These are phyloP conservation scores for Flaveria trinervia DNA, from an alignment of 129 eudicot species.

Conservation along the genomic window DNA sequence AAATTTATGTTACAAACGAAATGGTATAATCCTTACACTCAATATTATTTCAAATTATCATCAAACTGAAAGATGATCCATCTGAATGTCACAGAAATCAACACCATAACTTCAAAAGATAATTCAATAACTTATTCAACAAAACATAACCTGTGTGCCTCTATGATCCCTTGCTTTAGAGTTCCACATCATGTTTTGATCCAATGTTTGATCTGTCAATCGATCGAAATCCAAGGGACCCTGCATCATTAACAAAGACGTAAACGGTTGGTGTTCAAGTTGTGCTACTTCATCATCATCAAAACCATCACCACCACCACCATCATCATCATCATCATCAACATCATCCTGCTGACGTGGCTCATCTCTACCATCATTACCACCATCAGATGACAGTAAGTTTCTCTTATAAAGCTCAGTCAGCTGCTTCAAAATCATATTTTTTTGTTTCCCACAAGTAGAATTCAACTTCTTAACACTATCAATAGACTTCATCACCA, in stretches of 20 bases:
- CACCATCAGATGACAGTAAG: constrained; percentile 19
- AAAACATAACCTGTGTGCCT: constrained; percentile 51
- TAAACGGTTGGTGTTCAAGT: constrained; percentile 39
- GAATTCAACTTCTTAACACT: constrained; percentile 21
- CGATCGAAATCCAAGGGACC: constrained; percentile 19
- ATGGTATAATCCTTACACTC: constrained; percentile 4
- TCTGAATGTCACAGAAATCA: neutral
- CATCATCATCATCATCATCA: neutral
- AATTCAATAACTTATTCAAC: neutral
- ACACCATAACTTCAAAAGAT: neutral
- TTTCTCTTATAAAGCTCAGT: constrained; percentile 37
- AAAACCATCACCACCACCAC: constrained; percentile 20
- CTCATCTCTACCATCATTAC: constrained; percentile 30
- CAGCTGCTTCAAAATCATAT: constrained; percentile 61
- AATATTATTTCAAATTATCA: neutral
- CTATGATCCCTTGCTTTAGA: constrained; percentile 40
- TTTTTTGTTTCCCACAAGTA: constrained; percentile 56
- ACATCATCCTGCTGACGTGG: constrained; percentile 23
- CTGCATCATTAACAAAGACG: constrained; percentile 54
- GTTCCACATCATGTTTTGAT: constrained; percentile 48
- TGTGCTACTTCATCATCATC: neutral
- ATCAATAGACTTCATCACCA: neutral
- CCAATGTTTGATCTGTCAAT: constrained; percentile 16
- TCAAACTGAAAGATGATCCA: neutral
- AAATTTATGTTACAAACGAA: neutral